Evolutionary conservation across 2,329 filamentous ascomycete species (phyloP).

Genomic region (Colletotrichum plurivorum): DNA sequence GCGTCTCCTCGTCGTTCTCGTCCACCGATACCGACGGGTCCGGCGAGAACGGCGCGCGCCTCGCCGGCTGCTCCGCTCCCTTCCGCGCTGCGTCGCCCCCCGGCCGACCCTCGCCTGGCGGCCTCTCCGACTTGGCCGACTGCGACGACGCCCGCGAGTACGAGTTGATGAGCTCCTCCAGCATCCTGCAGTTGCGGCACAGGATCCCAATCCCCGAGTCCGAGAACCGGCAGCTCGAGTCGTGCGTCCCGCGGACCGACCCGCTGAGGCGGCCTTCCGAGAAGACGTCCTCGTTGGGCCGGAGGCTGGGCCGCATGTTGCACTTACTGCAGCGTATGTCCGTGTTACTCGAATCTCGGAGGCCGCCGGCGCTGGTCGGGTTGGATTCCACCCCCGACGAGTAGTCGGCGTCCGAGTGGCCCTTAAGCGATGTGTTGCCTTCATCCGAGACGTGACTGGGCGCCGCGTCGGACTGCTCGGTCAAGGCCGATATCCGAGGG

Average conservation of each 20-base stretch:
- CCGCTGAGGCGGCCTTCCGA: not conserved
- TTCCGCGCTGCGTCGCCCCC: not conserved
- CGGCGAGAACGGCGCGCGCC: constrained; percentile 12
- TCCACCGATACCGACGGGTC: constrained; percentile 15
- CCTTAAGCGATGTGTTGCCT: not conserved
- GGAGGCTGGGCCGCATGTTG: constrained; percentile 35
- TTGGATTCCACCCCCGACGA: constrained; percentile 35
- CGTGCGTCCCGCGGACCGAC: not conserved
- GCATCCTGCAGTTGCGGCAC: constrained; percentile 33
- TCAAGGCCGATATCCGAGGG: constrained; percentile 33
- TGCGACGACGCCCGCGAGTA: constrained; percentile 33
- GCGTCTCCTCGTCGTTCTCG: constrained; percentile 36
- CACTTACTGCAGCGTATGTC: constrained; percentile 38
- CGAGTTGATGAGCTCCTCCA: constrained; percentile 36
- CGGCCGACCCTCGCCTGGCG: not conserved
- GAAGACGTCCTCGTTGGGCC: constrained; percentile 26
- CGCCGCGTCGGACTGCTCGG: constrained; percentile 28
- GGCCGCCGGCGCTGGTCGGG: constrained; percentile 26
- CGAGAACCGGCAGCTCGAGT: constrained; percentile 30
- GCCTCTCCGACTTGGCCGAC: constrained; percentile 6
- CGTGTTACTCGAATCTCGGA: constrained; percentile 19
- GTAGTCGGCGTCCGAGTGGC: constrained; percentile 29
- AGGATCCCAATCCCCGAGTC: constrained; percentile 38
- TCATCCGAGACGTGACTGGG: constrained; percentile 4
- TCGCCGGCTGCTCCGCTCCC: no score